Conservation (phyloP, 2,329 filamentous ascomycete genomes). For the Alternaria consortialis region DNA sequence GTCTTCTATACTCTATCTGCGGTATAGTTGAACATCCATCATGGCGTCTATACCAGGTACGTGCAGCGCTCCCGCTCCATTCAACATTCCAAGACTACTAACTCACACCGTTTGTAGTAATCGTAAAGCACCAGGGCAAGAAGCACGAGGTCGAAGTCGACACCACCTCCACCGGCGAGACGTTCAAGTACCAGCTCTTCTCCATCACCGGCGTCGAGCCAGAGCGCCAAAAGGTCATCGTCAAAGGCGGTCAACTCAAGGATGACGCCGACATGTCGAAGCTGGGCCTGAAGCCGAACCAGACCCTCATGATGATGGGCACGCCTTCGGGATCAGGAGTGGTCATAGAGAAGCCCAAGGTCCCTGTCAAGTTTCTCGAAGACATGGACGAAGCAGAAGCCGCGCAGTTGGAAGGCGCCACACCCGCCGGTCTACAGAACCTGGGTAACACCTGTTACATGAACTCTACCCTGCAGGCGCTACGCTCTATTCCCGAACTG, state of each 20-base stretch:
- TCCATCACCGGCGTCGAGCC: constrained; percentile 96
- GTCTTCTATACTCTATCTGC: constrained; percentile 1
- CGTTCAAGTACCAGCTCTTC: constrained; percentile 94
- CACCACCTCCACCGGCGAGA: constrained; percentile 82
- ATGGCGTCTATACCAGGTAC: constrained; percentile 52
- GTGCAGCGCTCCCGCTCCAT: constrained; percentile 3
- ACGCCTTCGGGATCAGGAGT: constrained; percentile 74
- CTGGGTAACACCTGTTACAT: constrained; percentile 98
- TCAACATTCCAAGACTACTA: constrained; percentile 32
- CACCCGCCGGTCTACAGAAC: constrained; percentile 87
- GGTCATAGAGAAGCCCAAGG: constrained; percentile 75
- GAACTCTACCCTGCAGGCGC: constrained; percentile 93
- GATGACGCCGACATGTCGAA: constrained; percentile 89
- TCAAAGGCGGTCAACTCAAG: constrained; percentile 94
- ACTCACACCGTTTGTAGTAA: constrained; percentile 64
- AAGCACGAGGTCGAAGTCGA: constrained; percentile 95
- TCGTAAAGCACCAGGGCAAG: constrained; percentile 95
- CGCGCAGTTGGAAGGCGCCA: constrained; percentile 82
- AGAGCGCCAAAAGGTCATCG: constrained; percentile 92
- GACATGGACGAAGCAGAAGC: constrained; percentile 97
- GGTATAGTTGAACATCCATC: constrained; percentile 22
- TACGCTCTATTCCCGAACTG: constrained; percentile 89
- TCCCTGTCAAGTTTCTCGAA: constrained; percentile 87
- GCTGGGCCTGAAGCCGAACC: constrained; percentile 84
- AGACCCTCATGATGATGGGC: constrained; percentile 96